Base-by-base conservation (phyloP, 768 basidiomycete species). In the Rhodotorula diobovata region DNA sequence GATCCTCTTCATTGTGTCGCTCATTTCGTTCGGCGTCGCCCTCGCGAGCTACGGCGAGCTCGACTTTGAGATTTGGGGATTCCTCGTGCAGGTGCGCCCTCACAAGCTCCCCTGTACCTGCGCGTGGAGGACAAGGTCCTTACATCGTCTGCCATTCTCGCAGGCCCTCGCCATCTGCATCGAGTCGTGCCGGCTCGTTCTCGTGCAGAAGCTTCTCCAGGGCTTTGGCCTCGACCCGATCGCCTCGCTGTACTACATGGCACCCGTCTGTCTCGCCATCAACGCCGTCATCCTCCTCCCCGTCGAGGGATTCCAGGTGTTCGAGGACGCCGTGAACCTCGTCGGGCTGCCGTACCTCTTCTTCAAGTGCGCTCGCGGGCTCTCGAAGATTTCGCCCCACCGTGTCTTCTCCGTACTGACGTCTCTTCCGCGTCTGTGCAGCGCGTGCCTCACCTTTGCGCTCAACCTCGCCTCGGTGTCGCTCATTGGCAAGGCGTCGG, bases 401-500 rank as follows among this genome's bases (percentile, higher is more conserved):
- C 48, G 10, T 34, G 20, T 18, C 25, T 55, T 7, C 10, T 12
- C 48, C 25, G 9, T 50, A 11, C 28, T 28, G 30, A 12, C 14
- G 21, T 37, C 30, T 14, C 53, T 2, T 28, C 25, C 75, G 84
- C 18, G 82, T 5, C 92, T 63, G 84, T 8, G 86, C 77, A 98
- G 97, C 79, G 95, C 94, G 0, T 79, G 82, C 56, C 85, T 92
- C 43, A 95, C 95, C 0, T 96, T 98, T 82, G 83, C 88, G 48
- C 84, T 98, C 69, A 98, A 98, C 78, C 84, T 98, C 45, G 90
- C 93, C 0, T 93, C 94, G 7, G 94, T 98, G n/a, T 97, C 93
- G 83, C 84, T 98, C 74, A 92, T 98, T 45, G 86, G 92, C 54
- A 90, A 87, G 0, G 93, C 89, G 25, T 90, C 89, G 55, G 92